phyloP scores from a whole-genome alignment of 1,284 basidiomycete species.

The Sanguinoderma infundibulare region DNA sequence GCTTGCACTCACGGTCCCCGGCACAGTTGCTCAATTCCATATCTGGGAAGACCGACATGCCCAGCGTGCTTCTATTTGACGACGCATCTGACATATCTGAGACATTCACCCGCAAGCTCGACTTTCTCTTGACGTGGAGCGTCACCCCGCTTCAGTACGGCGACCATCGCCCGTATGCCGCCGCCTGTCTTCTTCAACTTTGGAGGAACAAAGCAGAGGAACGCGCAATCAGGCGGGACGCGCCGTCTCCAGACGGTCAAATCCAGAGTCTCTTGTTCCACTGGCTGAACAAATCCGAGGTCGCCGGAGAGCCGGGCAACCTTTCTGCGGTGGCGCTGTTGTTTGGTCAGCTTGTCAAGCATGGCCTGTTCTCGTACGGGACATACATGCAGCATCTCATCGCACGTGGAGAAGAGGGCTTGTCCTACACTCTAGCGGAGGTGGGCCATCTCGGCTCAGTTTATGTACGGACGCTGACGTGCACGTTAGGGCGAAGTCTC shows the following conservation, averaged over 20 bases:
- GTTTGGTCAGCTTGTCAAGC: constrained; percentile 80
- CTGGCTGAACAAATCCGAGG: constrained; percentile 79
- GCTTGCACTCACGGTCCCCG: background rate
- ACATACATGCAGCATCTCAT: constrained; percentile 86
- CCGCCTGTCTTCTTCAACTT: constrained; percentile 72
- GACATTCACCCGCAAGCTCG: constrained; percentile 71
- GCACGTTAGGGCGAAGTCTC: constrained; percentile 43
- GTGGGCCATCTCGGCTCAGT: background rate
- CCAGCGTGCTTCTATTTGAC: constrained; percentile 65
- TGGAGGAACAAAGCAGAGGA: constrained; percentile 72
- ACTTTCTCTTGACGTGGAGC: constrained; percentile 86
- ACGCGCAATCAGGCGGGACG: constrained; percentile 61
- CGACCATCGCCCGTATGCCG: constrained; percentile 83
- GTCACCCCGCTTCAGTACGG: constrained; percentile 86
- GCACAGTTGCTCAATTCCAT: constrained; percentile 82
- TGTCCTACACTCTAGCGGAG: constrained; percentile 58
- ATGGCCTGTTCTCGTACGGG: constrained; percentile 83
- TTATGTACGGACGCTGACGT: background rate
- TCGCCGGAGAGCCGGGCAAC: constrained; percentile 63
- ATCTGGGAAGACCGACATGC: constrained; percentile 70
- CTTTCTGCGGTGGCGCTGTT: constrained; percentile 70
- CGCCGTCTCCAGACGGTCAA: constrained; percentile 57
- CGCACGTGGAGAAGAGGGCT: constrained; percentile 74
- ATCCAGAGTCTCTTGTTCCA: constrained; percentile 80
- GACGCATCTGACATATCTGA: constrained; percentile 46